Base-by-base conservation (phyloP, 352 stramenopile species). In the Pythium vanterpoolii region DNA sequence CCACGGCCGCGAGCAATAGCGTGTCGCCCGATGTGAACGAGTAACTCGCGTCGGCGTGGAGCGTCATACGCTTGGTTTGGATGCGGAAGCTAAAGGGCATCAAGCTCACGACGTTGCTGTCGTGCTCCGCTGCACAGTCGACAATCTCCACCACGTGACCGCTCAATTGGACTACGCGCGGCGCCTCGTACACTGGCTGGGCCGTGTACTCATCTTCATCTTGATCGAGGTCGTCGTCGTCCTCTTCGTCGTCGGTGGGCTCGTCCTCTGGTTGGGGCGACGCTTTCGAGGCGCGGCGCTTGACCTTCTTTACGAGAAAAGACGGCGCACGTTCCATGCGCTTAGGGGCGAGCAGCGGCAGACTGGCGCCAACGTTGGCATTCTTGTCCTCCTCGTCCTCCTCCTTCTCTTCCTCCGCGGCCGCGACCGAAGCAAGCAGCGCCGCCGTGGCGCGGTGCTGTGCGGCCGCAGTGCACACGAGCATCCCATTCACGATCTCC, bases 61-160 rank as follows among this genome's bases (percentile, higher is more conserved):
- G 30, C 21, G 28, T 68, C 55, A 73, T 46, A 14, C 49, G 52
- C 27, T 62, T 56, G n/a, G 77, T 91, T 55, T 83, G 74, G 43
- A 91, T 72, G 30, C 79, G 74, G 62, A 91, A 91, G 50, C 76
- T 87, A 45, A 62, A 75, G 9, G 79, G 76, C 27, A 87, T 60
- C 7, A 68, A 21, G n/a, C n/a, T n/a, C 21, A 30, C 14, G 10
- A 59, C 72, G 16, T 49, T 27, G 33, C 56, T 42, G 27, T 72
- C 62, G 28, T 38, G 16, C 11, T 83, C 75, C 21, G 73, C 28
- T 18, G 72, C 55, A 18, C 64, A 66, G 44, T 88, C 79, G 34
- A 79, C 38, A 21, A 91, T 74, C 21, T 89, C 79, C 21, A 91
- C 73, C 16, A 77, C 64, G 53, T 74, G 71, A 2, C 82, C 77